A percentile compares a stretch with the other conserved stretches of the same genome.
Conservation (phyloP, 177 flowering plant genomes). For the Vitis hybrid region DNA sequence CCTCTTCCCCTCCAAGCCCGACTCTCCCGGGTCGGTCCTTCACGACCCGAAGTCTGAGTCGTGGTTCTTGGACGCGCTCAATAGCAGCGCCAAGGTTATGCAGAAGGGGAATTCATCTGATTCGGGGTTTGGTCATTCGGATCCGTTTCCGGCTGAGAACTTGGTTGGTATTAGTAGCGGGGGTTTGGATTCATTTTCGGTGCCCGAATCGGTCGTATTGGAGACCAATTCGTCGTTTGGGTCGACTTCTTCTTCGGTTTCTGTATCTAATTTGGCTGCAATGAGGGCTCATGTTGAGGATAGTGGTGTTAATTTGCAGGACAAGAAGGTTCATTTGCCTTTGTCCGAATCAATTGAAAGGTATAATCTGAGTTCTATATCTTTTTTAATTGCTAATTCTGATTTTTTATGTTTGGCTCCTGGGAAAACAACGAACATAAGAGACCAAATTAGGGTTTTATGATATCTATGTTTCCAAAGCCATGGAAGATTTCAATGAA, state of each 20-base stretch:
- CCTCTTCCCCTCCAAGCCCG: conserved; percentile 27
- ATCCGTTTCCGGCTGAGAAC: conserved; percentile 14
- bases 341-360: conserved; percentile 29
- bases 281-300: conserved; percentile 29
- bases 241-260: conserved; percentile 49
- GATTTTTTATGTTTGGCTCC: conserved; percentile 1
- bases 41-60: conserved; percentile 45
- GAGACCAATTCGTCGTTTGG: conserved; percentile 61
- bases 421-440: not conserved
- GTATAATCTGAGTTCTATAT: conserved; percentile 10
- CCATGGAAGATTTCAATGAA: no score
- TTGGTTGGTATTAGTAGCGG: conserved; percentile 4
- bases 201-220: conserved; percentile 38
- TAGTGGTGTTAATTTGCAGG: conserved; percentile 16
- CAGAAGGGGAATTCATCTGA: conserved; percentile 11
- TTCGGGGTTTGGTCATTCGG: conserved; percentile 2
- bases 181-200: conserved; percentile 2
- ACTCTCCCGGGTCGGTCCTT: conserved; percentile 4
- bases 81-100: conserved; percentile 30
- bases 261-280: conserved; percentile 39
- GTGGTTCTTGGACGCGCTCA: conserved; percentile 55
- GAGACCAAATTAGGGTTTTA: not conserved
- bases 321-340: conserved; percentile 19
- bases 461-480: not conserved
- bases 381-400: not conserved